Base-by-base conservation (phyloP, 306 rosid species). In the Cercis canadensis region DNA sequence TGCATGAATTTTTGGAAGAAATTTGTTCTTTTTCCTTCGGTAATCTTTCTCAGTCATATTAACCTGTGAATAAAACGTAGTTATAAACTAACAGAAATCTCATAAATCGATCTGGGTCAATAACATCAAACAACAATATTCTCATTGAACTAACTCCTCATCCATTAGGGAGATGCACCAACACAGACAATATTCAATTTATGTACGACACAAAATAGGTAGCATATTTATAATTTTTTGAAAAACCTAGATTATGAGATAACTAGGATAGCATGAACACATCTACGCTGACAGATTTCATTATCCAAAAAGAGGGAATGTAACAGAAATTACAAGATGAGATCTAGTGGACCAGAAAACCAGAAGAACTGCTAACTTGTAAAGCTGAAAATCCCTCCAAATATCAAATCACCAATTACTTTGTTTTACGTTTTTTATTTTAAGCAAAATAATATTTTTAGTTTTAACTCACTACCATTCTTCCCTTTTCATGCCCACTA, bases 31-130 rank as follows among this genome's bases (percentile, higher is more conserved):
- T 78, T 91, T 95, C 75, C 99, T 89, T 80, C 89, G 96, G 77
- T 91, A 95, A 82, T 95, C 99, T 79, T 68, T 95, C 90, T 95
- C 99, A 21, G 87, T 95, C 99, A 95, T 91, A 78, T 95, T 95
- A 67, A 95, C 95, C 99, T 95, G 92, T 13, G 60, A 34, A 82
- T 66, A 74, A 67, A 75, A 78, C 58, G 70, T 12, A 63, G 46
- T 56, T 41, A 81, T 53, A 34, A 55, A 55, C 16, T 40, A 34
- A 39, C 15, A 55, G 72, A 52, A 65, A 47, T 58, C 45, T 60
- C 66, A 70, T 16, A 39, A 19, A 56, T 14, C 66, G 37, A 65
- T 45, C 60, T 43, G 32, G 54, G 17, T 40, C 47, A 41, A 37
- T 47, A 14, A 64, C 52, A 53, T 34, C 16, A 49, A 74, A 57